Evolutionary conservation across 176 grass and related monocot species (phyloP).

Genomic region (Oryza brachyantha): DNA sequence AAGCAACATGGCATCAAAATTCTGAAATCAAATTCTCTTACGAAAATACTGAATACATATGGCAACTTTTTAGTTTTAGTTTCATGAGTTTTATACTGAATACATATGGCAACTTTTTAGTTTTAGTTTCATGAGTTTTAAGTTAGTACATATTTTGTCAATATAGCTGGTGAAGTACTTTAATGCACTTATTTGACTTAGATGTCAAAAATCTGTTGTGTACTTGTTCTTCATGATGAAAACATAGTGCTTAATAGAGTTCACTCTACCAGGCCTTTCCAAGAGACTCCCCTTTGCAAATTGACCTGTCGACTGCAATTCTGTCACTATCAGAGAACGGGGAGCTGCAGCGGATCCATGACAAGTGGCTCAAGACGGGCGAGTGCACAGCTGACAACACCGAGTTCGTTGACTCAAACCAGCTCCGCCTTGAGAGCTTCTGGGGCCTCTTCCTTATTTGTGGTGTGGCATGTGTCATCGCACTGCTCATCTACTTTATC

Average conservation of each 20-base stretch:
- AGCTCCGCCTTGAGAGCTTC: slow-evolving; percentile 77
- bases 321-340: slow-evolving; percentile 78
- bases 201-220: neutral
- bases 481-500: slow-evolving; percentile 62
- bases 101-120: neutral
- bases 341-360: slow-evolving; percentile 87
- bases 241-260: slow-evolving; percentile 23
- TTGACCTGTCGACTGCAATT: slow-evolving; percentile 87
- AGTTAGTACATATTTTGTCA: neutral
- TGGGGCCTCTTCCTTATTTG: slow-evolving; percentile 86
- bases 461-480: slow-evolving; percentile 53
- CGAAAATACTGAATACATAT: neutral
- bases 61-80: neutral
- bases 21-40: neutral
- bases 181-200: neutral
- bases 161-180: neutral
- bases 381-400: slow-evolving; percentile 42
- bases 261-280: slow-evolving; percentile 61
- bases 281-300: slow-evolving; percentile 71
- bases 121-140: neutral
- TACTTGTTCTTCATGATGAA: neutral
- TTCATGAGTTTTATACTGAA: neutral
- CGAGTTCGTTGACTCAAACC: slow-evolving; percentile 57
- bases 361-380: slow-evolving; percentile 63
- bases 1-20: neutral